Conservation (phyloP, 306 rosid species). For the Sicyos edulis region DNA sequence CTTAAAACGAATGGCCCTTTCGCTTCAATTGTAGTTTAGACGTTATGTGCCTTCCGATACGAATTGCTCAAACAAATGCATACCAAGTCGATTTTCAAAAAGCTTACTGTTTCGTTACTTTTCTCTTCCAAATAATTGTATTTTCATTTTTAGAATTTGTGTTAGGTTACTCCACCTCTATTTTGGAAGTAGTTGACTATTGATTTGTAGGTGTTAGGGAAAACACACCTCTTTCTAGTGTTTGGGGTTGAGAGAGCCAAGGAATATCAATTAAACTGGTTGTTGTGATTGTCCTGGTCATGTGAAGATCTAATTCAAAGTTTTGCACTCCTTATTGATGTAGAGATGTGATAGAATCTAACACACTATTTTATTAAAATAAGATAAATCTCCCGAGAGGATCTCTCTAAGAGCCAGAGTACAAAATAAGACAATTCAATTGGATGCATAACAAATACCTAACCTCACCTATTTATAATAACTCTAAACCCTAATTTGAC, state of each 20-base stretch:
- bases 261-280: slow-evolving; percentile 1
- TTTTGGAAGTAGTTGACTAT: neutral
- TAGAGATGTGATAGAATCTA: too few species aligned
- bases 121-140: neutral
- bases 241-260: neutral
- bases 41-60: neutral
- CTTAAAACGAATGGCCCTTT: neutral
- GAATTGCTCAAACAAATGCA: neutral
- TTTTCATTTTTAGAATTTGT: neutral
- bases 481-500: too few species aligned
- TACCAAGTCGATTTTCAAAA: neutral
- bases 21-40: neutral
- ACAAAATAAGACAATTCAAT: too few species aligned
- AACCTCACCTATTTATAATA: too few species aligned
- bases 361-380: too few species aligned
- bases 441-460: too few species aligned
- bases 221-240: neutral
- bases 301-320: neutral
- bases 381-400: too few species aligned
- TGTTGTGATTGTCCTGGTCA: neutral
- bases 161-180: neutral
- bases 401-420: too few species aligned
- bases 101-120: neutral
- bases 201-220: neutral
- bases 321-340: neutral